These are phyloP conservation scores for Juglanconis sp. DNA, from an alignment of 2,329 filamentous ascomycete species.

Conservation along the genomic window DNA sequence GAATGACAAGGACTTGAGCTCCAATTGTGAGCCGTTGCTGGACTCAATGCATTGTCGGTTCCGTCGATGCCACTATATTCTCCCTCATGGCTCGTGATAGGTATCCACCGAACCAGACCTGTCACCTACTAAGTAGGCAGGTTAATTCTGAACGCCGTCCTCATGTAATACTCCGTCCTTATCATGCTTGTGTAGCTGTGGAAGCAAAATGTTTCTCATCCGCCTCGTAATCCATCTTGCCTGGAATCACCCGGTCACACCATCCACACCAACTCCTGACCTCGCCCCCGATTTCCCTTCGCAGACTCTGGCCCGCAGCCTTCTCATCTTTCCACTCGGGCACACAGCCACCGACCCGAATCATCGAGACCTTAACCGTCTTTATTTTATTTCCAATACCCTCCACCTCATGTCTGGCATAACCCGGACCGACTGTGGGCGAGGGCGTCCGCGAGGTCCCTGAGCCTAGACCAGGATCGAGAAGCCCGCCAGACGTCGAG, in stretches of 20 bases:
- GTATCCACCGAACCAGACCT: neutral
- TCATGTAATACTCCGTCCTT: neutral
- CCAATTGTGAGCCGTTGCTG: neutral
- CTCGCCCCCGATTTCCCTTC: constrained; percentile 64
- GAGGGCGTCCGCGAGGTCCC: constrained; percentile 41
- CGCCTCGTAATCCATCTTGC: constrained; percentile 41
- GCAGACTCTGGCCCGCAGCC: constrained; percentile 61
- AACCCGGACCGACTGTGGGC: constrained; percentile 63
- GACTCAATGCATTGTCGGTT: neutral
- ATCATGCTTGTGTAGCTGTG: neutral
- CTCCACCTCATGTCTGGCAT: constrained; percentile 83
- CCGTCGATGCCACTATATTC: neutral
- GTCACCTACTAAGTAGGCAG: neutral
- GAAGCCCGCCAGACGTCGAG: constrained; percentile 26
- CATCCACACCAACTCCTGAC: constrained; percentile 87
- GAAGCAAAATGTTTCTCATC: constrained; percentile 13
- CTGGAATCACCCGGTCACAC: constrained; percentile 75
- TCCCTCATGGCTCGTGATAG: neutral
- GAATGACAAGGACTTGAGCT: no score
- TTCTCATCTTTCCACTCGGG: constrained; percentile 81
- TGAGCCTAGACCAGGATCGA: constrained; percentile 18
- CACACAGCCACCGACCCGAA: constrained; percentile 78
- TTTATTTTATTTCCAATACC: constrained; percentile 87
- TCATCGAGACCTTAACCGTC: constrained; percentile 79
- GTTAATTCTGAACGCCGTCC: neutral